phyloP scores from a whole-genome alignment of 441 rosid genomes.

The Macaranga tanarius region DNA sequence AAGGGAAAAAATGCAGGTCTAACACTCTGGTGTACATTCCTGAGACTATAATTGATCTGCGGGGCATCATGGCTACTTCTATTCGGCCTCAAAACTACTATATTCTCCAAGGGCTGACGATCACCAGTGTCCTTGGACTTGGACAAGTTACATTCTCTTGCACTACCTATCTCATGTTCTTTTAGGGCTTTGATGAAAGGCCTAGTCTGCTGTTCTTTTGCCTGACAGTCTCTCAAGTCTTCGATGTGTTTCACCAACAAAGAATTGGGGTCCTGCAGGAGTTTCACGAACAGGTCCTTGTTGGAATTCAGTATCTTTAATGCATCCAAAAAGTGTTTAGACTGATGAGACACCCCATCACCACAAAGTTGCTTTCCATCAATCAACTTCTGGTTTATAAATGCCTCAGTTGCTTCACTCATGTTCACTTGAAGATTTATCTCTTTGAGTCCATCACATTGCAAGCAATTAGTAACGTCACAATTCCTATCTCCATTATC shows the following conservation, averaged over 20 bases:
- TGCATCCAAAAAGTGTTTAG: constrained; percentile 70
- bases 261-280: constrained; percentile 73
- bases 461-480: constrained; percentile 19
- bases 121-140: constrained; percentile 17
- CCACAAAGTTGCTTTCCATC: constrained; percentile 31
- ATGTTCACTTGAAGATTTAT: constrained; percentile 46
- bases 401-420: constrained; percentile 60
- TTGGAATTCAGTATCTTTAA: constrained; percentile 64
- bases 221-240: constrained; percentile 48
- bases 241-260: constrained; percentile 50
- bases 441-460: constrained; percentile 26
- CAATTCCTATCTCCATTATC: constrained; percentile 25
- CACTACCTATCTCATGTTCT: constrained; percentile 16
- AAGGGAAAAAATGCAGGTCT: constrained; percentile 47
- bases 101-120: constrained; percentile 32
- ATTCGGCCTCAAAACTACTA: constrained; percentile 53
- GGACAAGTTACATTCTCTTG: constrained; percentile 19
- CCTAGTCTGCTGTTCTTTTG: constrained; percentile 22
- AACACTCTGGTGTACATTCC: constrained; percentile 27
- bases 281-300: constrained; percentile 62
- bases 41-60: constrained; percentile 20
- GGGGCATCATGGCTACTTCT: constrained; percentile 24
- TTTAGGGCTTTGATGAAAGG: constrained; percentile 21
- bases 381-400: constrained; percentile 47
- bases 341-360: constrained; percentile 30